Evolutionary conservation across 495 filamentous ascomycete species (phyloP).

Genomic region (Daldinia decipiens): DNA sequence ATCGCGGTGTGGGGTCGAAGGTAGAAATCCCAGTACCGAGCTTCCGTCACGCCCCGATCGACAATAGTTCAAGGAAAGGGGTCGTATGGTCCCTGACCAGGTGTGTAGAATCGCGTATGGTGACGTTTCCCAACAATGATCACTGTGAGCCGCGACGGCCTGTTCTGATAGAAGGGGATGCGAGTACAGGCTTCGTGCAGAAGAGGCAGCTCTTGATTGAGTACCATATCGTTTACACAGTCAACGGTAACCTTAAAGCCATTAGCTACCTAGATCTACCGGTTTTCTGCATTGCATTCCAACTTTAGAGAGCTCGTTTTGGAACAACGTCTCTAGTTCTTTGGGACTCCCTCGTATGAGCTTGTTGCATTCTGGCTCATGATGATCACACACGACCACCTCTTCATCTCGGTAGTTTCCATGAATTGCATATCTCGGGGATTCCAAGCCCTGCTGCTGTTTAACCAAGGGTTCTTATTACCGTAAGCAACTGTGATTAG

Average conservation of each 20-base stretch:
- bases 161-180: constrained; percentile 56
- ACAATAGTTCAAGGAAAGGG: constrained; percentile 75
- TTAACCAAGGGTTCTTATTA: too few species aligned
- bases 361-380: background rate
- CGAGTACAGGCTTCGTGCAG: constrained; percentile 65
- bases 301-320: background rate
- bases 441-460: background rate
- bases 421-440: background rate
- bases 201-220: constrained; percentile 65
- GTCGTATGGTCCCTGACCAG: constrained; percentile 54
- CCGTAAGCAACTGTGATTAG: too few species aligned
- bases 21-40: constrained; percentile 75
- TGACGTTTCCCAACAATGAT: constrained; percentile 77
- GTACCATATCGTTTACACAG: too few species aligned
- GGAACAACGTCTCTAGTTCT: background rate
- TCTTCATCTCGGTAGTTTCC: rapidly evolving
- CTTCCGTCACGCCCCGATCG: constrained; percentile 75
- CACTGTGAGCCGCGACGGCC: constrained; percentile 63
- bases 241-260: too few species aligned
- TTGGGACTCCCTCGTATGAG: background rate
- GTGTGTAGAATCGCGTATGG: constrained; percentile 81
- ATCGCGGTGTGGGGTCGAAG: constrained; percentile 76
- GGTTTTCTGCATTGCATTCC: background rate
- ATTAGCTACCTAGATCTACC: background rate
- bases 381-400: background rate